Base-by-base conservation (phyloP, 2,329 filamentous ascomycete genomes). In the Aspergillus sp. region DNA sequence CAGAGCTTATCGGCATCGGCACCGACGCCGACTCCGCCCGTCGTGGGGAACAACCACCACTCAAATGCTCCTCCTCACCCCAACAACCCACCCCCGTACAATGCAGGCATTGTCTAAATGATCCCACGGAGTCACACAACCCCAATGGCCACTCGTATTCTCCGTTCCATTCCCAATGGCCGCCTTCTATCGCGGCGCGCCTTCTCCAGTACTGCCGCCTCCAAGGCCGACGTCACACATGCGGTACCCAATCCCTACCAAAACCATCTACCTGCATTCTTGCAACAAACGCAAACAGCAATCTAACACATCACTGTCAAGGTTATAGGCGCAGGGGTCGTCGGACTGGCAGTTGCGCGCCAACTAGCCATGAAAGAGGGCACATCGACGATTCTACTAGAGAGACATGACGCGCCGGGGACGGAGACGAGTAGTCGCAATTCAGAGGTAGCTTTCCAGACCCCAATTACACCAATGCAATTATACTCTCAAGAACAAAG, bases 401-500 rank as follows among this genome's bases (percentile, higher is more conserved):
- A 97, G 77, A 87, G 90, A 25, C 90, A 96, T 80, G 77, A 82
- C 21, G 82, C 84, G 54, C 83, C 90, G 25, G 93, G 93, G 53
- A 94, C 87, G 27, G 93, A 97, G 79, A 96, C 92, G 0, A 93
- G 90, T 64, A 91, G 90, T 65, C 88, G 93, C 67, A 97, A 96
- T 80, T 94, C 90, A 71, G 93, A 98, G 84, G 86, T 86, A 70
- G 17, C 38, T 42, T 4, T 25, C 47, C 17, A 51, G 39, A 27
- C 13, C 17, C 10, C 3, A 5, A 30, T 30, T 30, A 30, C 10
- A 1, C 27, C 27, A 1, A 30, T 30, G 11, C 27, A 10, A 30
- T 10, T 11, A 11, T 10, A 1, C 0, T 5, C 27, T 30, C 27
- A 11, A 10, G 1, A 30, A 30, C 50, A n/a, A 15, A 4, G n/a